phyloP scores from a whole-genome alignment of 2,329 filamentous ascomycete genomes.

The Talaromyces sp. region DNA sequence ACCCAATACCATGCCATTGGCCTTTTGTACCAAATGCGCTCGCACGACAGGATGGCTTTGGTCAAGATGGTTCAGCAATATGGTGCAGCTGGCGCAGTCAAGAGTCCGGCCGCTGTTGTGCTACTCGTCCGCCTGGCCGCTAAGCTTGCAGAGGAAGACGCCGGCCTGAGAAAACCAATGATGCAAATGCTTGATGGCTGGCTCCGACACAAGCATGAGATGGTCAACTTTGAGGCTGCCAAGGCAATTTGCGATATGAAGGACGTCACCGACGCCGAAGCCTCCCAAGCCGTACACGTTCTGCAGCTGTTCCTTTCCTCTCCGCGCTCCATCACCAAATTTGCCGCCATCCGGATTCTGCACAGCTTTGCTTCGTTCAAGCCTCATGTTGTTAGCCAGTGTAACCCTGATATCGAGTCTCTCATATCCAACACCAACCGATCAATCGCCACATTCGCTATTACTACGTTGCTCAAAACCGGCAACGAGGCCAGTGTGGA shows the following conservation, averaged over 20 bases:
- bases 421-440: slow-evolving; percentile 96
- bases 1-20: slow-evolving; percentile 98
- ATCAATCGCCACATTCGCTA: slow-evolving; percentile 96
- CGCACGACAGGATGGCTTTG: slow-evolving; percentile 94
- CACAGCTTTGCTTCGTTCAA: slow-evolving; percentile 97
- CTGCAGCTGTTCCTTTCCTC: slow-evolving; percentile 96
- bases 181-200: slow-evolving; percentile 93
- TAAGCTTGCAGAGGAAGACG: slow-evolving; percentile 90
- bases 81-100: slow-evolving; percentile 81
- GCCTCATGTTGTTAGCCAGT: slow-evolving; percentile 82
- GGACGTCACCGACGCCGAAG: slow-evolving; percentile 87
- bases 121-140: slow-evolving; percentile 90
- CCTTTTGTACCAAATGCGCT: slow-evolving; percentile 94
- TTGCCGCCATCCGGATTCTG: slow-evolving; percentile 90
- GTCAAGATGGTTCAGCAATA: slow-evolving; percentile 99
- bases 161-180: slow-evolving; percentile 86
- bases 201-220: slow-evolving; percentile 97
- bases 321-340: slow-evolving; percentile 92
- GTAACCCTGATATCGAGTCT: slow-evolving; percentile 95
- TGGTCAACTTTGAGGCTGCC: slow-evolving; percentile 98
- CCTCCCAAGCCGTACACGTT: slow-evolving; percentile 86
- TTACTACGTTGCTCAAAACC: slow-evolving; percentile 95
- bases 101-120: slow-evolving; percentile 87
- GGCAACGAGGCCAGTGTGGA: slow-evolving; percentile 97
- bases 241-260: slow-evolving; percentile 96